A percentile compares a stretch with the other conserved stretches of the same genome.
Conservation (phyloP, 2,329 filamentous ascomycete species). For the Escovopsis sp. region DNA sequence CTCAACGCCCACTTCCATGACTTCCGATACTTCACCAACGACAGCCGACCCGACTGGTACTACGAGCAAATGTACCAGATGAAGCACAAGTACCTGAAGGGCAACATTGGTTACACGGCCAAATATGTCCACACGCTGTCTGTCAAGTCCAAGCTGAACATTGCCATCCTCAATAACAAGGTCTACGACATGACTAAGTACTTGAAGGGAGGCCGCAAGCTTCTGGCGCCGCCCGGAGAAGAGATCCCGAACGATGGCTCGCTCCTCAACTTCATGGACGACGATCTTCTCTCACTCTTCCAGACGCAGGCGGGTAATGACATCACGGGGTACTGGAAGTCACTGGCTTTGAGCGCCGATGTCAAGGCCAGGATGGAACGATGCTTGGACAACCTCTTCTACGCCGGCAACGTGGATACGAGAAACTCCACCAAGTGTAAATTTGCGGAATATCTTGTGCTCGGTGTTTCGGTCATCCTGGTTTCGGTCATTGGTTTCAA, state of each 20-base stretch:
- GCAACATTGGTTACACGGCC: slow-evolving; percentile 69
- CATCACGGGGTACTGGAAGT: slow-evolving; percentile 69
- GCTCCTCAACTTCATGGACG: slow-evolving; percentile 69
- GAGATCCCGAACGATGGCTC: slow-evolving; percentile 29
- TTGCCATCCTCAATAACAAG: slow-evolving; percentile 63
- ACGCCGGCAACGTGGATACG: slow-evolving; percentile 82
- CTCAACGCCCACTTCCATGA: slow-evolving; percentile 75
- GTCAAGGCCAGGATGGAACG: slow-evolving; percentile 55
- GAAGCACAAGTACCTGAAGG: slow-evolving; percentile 68
- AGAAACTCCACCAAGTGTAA: slow-evolving; percentile 72
- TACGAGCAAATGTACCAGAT: slow-evolving; percentile 72
- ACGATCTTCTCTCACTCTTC: slow-evolving; percentile 61
- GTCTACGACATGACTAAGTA: slow-evolving; percentile 90
- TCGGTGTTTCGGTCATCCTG: slow-evolving; percentile 70
- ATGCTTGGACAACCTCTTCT: slow-evolving; percentile 90
- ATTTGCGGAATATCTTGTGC: slow-evolving; percentile 79
- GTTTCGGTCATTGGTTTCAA: slow-evolving; percentile 82
- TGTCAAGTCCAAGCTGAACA: slow-evolving; percentile 38
- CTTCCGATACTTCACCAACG: slow-evolving; percentile 72
- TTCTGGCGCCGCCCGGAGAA: slow-evolving; percentile 41
- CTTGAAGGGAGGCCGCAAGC: slow-evolving; percentile 54
- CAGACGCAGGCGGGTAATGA: slow-evolving; percentile 61
- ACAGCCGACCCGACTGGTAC: slow-evolving; percentile 83
- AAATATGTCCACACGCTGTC: slow-evolving; percentile 61
- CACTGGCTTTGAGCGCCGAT: slow-evolving; percentile 42